Percentiles rank a stretch among this genome's conserved stretches.
Conservation (phyloP, 352 stramenopile genomes). For the Detonula confervacea region DNA sequence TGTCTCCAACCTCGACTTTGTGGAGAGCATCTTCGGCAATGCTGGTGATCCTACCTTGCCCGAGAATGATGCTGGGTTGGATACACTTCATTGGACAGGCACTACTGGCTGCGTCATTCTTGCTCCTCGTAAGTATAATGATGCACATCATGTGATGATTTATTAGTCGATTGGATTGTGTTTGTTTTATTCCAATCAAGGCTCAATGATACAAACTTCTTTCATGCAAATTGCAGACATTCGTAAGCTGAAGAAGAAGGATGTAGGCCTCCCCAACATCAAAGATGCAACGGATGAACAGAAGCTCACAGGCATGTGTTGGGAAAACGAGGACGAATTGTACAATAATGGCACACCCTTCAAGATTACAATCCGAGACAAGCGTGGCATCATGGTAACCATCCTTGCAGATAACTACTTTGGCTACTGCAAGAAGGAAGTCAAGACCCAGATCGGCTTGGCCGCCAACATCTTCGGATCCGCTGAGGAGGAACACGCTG, state of each 20-base stretch:
- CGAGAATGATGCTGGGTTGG: slow-evolving; percentile 64
- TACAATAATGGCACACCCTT: slow-evolving; percentile 67
- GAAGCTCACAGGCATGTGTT: slow-evolving; percentile 63
- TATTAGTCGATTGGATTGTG: slow-evolving; percentile 3
- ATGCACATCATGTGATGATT: background rate
- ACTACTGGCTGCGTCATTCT: slow-evolving; percentile 67
- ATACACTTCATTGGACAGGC: slow-evolving; percentile 64
- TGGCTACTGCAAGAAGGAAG: slow-evolving; percentile 71
- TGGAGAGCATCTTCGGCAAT: slow-evolving; percentile 69
- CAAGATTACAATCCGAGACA: slow-evolving; percentile 67
- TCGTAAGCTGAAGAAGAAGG: slow-evolving; percentile 62
- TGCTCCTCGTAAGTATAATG: slow-evolving; percentile 38
- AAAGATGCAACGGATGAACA: slow-evolving; percentile 63
- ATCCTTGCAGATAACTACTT: slow-evolving; percentile 75
- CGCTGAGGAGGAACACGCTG: slow-evolving; percentile 67
- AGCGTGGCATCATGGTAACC: slow-evolving; percentile 67
- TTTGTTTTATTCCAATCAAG: background rate
- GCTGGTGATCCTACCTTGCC: slow-evolving; percentile 61
- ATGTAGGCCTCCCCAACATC: slow-evolving; percentile 57
- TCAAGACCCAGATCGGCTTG: slow-evolving; percentile 69
- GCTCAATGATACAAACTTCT: background rate
- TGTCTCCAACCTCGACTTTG: slow-evolving; percentile 68
- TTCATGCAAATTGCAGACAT: slow-evolving; percentile 26
- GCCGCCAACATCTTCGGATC: slow-evolving; percentile 61
- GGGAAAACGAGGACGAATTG: slow-evolving; percentile 46